These are phyloP conservation scores for Hypoxylon cercidicola DNA, from an alignment of 495 filamentous ascomycete genomes.

Conservation along the genomic window DNA sequence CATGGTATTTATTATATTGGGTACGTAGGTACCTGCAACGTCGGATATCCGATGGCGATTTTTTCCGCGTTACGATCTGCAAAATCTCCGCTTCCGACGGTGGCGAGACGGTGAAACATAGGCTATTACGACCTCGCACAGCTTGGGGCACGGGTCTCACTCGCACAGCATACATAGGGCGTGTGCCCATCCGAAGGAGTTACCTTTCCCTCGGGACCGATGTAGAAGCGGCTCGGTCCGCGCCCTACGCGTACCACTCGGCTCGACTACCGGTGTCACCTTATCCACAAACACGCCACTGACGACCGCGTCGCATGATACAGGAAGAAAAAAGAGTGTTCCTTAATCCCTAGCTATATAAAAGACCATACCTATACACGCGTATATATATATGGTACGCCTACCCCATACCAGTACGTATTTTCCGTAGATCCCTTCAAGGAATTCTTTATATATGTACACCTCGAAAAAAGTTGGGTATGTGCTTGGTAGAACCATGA, in stretches of 20 bases:
- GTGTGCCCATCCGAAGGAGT: neutral
- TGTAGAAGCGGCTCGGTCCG: neutral
- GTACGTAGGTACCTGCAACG: too few relatives aligned
- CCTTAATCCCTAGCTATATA: neutral
- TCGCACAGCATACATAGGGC: too few relatives aligned
- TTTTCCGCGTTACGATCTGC: too few relatives aligned
- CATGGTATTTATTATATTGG: too few relatives aligned
- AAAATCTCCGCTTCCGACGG: too few relatives aligned
- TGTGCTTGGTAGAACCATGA: slow-evolving; percentile 8
- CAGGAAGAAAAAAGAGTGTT: neutral
- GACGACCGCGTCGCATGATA: neutral
- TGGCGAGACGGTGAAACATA: too few relatives aligned
- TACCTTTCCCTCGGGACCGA: neutral
- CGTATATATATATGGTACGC: neutral
- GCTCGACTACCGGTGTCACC: neutral
- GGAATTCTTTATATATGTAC: slow-evolving; percentile 12
- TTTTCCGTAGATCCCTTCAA: neutral
- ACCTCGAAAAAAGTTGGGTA: slow-evolving; percentile 14
- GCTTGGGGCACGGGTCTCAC: too few relatives aligned
- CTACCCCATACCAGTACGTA: neutral
- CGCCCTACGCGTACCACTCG: neutral
- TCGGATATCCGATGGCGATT: too few relatives aligned
- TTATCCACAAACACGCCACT: too few relatives aligned
- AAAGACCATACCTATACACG: neutral
- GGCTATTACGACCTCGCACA: too few relatives aligned